phyloP scores from a whole-genome alignment of 169 alveolate genomes.

The Hepatocystis sp. region DNA sequence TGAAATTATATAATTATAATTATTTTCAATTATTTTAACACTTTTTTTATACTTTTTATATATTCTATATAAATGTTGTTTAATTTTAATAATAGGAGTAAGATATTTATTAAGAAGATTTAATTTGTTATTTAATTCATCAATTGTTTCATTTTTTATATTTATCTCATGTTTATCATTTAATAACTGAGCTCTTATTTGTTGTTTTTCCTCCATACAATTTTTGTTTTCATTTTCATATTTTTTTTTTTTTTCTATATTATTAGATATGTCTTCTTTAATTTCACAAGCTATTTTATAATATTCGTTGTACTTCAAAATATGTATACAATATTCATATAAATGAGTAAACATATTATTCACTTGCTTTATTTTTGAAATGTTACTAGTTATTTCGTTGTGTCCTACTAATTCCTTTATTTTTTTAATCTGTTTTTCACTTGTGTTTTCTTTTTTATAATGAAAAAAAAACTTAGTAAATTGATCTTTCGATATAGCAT shows the following conservation, averaged over 20 bases:
- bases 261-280: conserved; percentile 11
- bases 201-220: conserved; percentile 26
- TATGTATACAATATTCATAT: conserved; percentile 23
- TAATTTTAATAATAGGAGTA: conserved; percentile 47
- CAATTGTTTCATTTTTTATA: conserved; percentile 21
- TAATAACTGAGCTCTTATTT: conserved; percentile 14
- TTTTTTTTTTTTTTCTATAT: conserved; percentile 35
- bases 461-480: conserved; percentile 53
- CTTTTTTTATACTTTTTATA: conserved; percentile 44
- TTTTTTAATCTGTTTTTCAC: conserved; percentile 54
- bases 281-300: conserved; percentile 25
- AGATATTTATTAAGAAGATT: conserved; percentile 37
- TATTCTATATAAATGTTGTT: conserved; percentile 35
- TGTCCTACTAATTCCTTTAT: conserved; percentile 37
- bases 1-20: conserved; percentile 57
- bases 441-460: conserved; percentile 65
- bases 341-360: conserved; percentile 49
- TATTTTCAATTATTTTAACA: conserved; percentile 44
- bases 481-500: conserved; percentile 45
- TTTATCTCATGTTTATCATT: conserved; percentile 24
- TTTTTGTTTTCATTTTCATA: conserved; percentile 44
- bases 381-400: conserved; percentile 17
- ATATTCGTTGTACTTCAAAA: conserved; percentile 54
- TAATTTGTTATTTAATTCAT: conserved; percentile 57
- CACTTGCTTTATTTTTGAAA: conserved; percentile 17